Evolutionary conservation across 306 rosid species (phyloP).

Genomic region (Vigna trinervia): DNA sequence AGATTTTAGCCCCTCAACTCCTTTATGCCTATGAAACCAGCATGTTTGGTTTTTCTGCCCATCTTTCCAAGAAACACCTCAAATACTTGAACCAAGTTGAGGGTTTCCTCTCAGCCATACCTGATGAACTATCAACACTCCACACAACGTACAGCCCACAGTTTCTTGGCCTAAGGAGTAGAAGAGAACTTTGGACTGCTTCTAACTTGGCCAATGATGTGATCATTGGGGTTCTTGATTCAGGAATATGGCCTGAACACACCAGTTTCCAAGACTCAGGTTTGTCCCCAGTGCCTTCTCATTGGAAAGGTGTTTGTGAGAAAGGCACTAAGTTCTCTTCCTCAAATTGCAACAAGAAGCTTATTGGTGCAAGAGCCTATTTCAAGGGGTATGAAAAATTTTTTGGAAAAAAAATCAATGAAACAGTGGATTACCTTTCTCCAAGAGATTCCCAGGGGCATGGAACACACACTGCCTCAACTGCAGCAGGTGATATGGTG

Average conservation of each 20-base stretch:
- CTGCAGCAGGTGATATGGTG: constrained; percentile 64
- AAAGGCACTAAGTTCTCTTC: constrained; percentile 63
- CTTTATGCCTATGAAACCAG: constrained; percentile 64
- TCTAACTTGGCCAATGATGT: constrained; percentile 63
- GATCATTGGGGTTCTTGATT: constrained; percentile 68
- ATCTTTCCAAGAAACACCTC: constrained; percentile 57
- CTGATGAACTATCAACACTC: constrained; percentile 65
- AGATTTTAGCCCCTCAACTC: constrained; percentile 47
- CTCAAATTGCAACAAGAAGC: constrained; percentile 72
- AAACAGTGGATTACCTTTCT: constrained; percentile 55
- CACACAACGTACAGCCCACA: constrained; percentile 67
- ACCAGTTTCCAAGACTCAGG: constrained; percentile 65
- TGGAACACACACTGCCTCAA: constrained; percentile 87
- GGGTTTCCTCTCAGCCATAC: constrained; percentile 68
- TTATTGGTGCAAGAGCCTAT: constrained; percentile 70
- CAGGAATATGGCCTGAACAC: constrained; percentile 88
- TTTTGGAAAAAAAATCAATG: constrained; percentile 57
- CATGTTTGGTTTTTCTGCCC: constrained; percentile 72
- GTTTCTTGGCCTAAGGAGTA: constrained; percentile 62
- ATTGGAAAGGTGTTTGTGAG: constrained; percentile 76
- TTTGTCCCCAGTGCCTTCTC: constrained; percentile 54
- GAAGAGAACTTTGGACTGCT: constrained; percentile 63
- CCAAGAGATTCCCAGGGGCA: constrained; percentile 72
- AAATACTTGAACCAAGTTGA: constrained; percentile 49
- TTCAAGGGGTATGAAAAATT: constrained; percentile 64